Evolutionary conservation across 495 filamentous ascomycete species (phyloP).

Genomic region (Collariella sp.): DNA sequence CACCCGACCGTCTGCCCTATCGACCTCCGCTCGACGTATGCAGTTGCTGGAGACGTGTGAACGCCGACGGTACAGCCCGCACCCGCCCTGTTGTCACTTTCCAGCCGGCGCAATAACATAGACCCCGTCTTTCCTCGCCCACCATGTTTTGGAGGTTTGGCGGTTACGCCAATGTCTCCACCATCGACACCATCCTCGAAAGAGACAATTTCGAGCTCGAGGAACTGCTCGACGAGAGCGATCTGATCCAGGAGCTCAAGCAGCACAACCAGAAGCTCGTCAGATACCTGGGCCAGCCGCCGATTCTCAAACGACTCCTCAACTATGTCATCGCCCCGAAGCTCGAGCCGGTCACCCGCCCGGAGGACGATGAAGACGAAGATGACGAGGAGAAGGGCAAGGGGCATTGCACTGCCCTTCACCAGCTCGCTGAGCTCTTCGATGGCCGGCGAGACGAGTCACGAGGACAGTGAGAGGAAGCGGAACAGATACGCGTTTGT

Average conservation of each 20-base stretch:
- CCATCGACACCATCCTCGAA: slow-evolving; percentile 91
- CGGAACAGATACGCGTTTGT: slow-evolving; percentile 86
- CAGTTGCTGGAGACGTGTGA: neutral
- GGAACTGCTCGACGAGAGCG: slow-evolving; percentile 90
- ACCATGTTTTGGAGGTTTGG: slow-evolving; percentile 99
- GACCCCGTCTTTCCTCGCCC: slow-evolving; percentile 23
- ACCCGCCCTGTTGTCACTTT: slow-evolving; percentile 3
- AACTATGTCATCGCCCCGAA: slow-evolving; percentile 82
- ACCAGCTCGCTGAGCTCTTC: slow-evolving; percentile 36
- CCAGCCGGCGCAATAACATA: slow-evolving; percentile 35
- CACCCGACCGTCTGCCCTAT: neutral
- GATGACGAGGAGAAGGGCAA: slow-evolving; percentile 46
- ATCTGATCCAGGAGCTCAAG: slow-evolving; percentile 94
- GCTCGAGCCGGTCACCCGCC: slow-evolving; percentile 46
- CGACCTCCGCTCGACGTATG: slow-evolving; percentile 13
- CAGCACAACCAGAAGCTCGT: slow-evolving; percentile 97
- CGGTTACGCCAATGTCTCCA: slow-evolving; percentile 93
- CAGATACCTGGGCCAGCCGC: slow-evolving; percentile 83
- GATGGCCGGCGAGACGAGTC: slow-evolving; percentile 30
- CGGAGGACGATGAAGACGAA: slow-evolving; percentile 54
- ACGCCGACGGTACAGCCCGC: neutral
- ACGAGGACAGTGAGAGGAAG: slow-evolving; percentile 75
- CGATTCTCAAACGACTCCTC: slow-evolving; percentile 77
- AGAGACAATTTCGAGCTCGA: slow-evolving; percentile 91
- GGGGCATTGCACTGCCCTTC: slow-evolving; percentile 42